phyloP scores from a whole-genome alignment of 306 rosid genomes.

The Senna siamea region DNA sequence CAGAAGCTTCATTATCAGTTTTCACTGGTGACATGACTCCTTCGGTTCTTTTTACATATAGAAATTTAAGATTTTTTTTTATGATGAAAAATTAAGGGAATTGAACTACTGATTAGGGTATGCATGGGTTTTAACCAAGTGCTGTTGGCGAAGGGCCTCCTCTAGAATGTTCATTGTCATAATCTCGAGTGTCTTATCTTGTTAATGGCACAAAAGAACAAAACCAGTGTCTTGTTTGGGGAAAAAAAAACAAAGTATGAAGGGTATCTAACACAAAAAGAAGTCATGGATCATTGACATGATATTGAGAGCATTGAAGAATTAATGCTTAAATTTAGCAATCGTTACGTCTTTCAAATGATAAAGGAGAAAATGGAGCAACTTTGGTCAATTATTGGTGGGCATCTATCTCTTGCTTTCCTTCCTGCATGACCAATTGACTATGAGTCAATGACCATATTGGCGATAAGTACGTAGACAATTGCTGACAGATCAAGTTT shows the following conservation, averaged over 20 bases:
- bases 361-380: not conserved
- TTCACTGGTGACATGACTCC: too few species aligned
- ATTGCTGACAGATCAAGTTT: not conserved
- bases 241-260: too few species aligned
- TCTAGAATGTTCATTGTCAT: not conserved
- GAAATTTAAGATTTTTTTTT: too few species aligned
- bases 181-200: not conserved
- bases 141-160: not conserved
- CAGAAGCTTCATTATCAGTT: too few species aligned
- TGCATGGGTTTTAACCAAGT: too few species aligned
- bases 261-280: not conserved
- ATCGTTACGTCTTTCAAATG: not conserved
- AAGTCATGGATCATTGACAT: not conserved
- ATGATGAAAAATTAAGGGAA: too few species aligned
- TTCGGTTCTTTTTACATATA: too few species aligned
- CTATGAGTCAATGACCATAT: not conserved
- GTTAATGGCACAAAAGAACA: too few species aligned
- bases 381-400: not conserved
- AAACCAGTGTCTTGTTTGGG: too few species aligned
- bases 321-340: not conserved
- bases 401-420: not conserved
- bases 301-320: not conserved
- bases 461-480: not conserved
- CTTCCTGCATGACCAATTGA: not conserved
- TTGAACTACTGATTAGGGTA: too few species aligned